phyloP scores from a whole-genome alignment of 2,329 filamentous ascomycete species.

The Fusarium tupiense region DNA sequence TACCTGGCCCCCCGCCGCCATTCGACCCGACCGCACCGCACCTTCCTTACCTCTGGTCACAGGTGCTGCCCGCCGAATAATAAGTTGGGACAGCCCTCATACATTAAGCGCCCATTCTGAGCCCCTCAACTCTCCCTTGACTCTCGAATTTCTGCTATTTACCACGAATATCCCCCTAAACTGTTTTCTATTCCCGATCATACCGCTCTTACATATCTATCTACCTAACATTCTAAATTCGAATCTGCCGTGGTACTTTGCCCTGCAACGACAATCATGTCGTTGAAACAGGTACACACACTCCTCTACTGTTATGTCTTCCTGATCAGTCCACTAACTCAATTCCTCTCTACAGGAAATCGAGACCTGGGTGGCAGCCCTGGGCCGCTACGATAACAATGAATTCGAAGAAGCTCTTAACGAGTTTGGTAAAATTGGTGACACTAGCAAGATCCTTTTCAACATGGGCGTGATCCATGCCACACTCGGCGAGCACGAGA shows the following conservation, averaged over 20 bases:
- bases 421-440: constrained; percentile 86
- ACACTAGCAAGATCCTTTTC: constrained; percentile 98
- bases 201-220: constrained; percentile 6
- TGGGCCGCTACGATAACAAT: constrained; percentile 94
- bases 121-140: constrained; percentile 35
- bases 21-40: constrained; percentile 19
- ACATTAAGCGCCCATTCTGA: constrained; percentile 41
- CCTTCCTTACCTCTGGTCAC: constrained; percentile 31
- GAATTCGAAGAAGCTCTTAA: constrained; percentile 91
- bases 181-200: constrained; percentile 7
- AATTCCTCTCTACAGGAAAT: constrained; percentile 77
- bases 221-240: not conserved
- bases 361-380: constrained; percentile 95
- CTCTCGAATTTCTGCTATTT: constrained; percentile 29
- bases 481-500: constrained; percentile 93
- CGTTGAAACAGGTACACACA: constrained; percentile 67
- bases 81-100: constrained; percentile 41
- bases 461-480: constrained; percentile 98
- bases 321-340: constrained; percentile 26
- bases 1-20: constrained; percentile 31
- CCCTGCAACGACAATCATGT: constrained; percentile 57
- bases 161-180: constrained; percentile 18
- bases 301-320: constrained; percentile 17
- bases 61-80: constrained; percentile 39
- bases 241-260: constrained; percentile 33